Conservation (phyloP, 202 grass and related monocot genomes). For the Zoysia matrella region DNA sequence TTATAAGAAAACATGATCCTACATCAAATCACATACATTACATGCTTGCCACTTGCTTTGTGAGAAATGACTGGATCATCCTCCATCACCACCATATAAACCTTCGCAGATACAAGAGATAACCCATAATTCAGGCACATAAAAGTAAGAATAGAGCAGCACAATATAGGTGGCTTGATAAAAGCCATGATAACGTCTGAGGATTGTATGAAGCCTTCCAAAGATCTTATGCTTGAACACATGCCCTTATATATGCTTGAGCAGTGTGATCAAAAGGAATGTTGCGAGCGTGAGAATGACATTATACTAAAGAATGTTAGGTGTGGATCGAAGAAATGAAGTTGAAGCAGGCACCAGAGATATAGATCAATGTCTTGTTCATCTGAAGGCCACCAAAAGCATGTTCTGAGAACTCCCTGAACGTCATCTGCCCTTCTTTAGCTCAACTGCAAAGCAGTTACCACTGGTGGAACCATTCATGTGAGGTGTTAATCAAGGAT, state of each 20-base stretch:
- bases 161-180: slow-evolving; percentile 29
- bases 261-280: background rate
- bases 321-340: slow-evolving; percentile 46
- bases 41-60: slow-evolving; percentile 47
- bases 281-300: background rate
- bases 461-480: slow-evolving; percentile 22
- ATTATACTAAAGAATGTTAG: slow-evolving; percentile 52
- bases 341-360: slow-evolving; percentile 51
- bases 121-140: slow-evolving; percentile 42
- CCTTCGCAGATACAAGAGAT: slow-evolving; percentile 63
- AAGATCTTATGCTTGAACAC: slow-evolving; percentile 26
- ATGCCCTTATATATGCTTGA: slow-evolving; percentile 41
- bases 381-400: slow-evolving; percentile 35
- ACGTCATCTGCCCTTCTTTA: slow-evolving; percentile 35
- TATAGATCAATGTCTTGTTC: slow-evolving; percentile 31
- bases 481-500: background rate
- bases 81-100: slow-evolving; percentile 91
- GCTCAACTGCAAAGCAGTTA: slow-evolving; percentile 9
- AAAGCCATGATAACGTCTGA: slow-evolving; percentile 51
- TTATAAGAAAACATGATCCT: background rate
- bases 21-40: slow-evolving; percentile 51
- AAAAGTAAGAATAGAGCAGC: slow-evolving; percentile 52
- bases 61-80: slow-evolving; percentile 76
- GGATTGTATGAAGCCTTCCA: slow-evolving; percentile 35
- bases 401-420: slow-evolving; percentile 8